A percentile compares a stretch with the other conserved stretches of the same genome.
Conservation (phyloP, 179 eudicot species). For the Heliamphora pulchella region DNA sequence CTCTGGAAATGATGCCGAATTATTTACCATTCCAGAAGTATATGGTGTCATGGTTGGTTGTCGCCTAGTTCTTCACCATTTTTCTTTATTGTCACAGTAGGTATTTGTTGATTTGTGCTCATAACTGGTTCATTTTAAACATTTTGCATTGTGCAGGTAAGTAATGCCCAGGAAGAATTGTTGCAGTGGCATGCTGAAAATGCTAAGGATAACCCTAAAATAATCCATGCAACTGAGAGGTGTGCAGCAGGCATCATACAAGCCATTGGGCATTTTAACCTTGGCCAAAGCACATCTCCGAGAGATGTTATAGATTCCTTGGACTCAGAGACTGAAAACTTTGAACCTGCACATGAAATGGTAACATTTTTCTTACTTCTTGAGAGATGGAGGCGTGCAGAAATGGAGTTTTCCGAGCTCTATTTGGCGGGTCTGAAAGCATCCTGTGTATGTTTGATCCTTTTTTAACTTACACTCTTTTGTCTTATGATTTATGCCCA, state of each 20-base stretch:
- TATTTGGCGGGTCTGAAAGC: conserved; percentile 56
- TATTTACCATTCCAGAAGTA: conserved; percentile 85
- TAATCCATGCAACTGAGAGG: conserved; percentile 85
- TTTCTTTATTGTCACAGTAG: background rate
- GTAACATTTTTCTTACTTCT: conserved; percentile 71
- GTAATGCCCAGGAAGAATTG: conserved; percentile 96
- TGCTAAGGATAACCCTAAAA: conserved; percentile 78
- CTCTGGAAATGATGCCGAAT: conserved; percentile 97
- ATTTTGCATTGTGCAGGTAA: conserved; percentile 47
- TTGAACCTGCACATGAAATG: conserved; percentile 76
- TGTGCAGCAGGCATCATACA: conserved; percentile 96
- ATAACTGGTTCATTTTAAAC: background rate
- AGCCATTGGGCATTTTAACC: conserved; percentile 89
- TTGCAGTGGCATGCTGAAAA: conserved; percentile 86
- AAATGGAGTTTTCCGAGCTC: conserved; percentile 59
- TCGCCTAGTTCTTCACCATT: conserved; percentile 16
- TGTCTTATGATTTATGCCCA: conserved; percentile 7
- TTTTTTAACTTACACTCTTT: conserved; percentile 5
- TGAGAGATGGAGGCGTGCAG: conserved; percentile 85
- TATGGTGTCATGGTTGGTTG: conserved; percentile 94
- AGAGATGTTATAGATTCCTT: conserved; percentile 56
- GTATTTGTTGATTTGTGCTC: background rate
- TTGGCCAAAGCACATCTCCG: conserved; percentile 73
- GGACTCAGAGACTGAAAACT: conserved; percentile 41
- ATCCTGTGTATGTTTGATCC: conserved; percentile 49